These are phyloP conservation scores for Auricularia heimuer DNA, from an alignment of 768 basidiomycete genomes.

Conservation along the genomic window DNA sequence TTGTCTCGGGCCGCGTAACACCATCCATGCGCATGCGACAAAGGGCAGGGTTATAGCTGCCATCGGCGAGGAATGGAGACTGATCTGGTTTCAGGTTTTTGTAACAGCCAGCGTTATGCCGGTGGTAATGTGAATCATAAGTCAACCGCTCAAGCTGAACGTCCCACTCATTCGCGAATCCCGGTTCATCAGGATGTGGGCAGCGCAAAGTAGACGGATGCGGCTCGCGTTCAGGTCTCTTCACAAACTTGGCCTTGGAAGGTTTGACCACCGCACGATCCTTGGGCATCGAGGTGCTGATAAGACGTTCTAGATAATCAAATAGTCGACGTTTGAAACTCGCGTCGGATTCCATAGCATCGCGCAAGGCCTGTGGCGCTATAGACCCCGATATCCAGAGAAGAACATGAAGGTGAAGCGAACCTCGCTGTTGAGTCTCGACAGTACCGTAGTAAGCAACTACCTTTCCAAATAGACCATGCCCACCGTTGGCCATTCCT, in stretches of 20 bases:
- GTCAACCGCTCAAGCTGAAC: background rate
- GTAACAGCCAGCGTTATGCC: background rate
- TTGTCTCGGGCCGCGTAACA: background rate
- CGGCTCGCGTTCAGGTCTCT: background rate
- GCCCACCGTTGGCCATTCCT: background rate
- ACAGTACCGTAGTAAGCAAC: background rate
- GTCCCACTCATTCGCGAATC: background rate
- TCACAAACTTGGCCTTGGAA: background rate
- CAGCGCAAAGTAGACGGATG: background rate
- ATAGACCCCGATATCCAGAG: background rate
- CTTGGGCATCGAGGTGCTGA: background rate
- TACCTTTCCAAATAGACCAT: background rate
- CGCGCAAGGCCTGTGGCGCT: background rate
- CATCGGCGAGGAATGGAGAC: no score
- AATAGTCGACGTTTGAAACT: background rate
- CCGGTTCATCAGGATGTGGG: background rate
- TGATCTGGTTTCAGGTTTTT: background rate
- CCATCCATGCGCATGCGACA: constrained; percentile 2
- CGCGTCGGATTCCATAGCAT: background rate
- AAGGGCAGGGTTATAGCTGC: no score
- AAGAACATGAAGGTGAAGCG: background rate
- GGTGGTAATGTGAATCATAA: background rate
- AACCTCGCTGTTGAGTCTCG: background rate
- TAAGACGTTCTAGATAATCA: background rate
- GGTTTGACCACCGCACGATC: background rate